Percentiles rank a stretch among this genome's conserved stretches.
Conservation (phyloP, 2,329 filamentous ascomycete genomes). For the Talaromyces funiculosus region DNA sequence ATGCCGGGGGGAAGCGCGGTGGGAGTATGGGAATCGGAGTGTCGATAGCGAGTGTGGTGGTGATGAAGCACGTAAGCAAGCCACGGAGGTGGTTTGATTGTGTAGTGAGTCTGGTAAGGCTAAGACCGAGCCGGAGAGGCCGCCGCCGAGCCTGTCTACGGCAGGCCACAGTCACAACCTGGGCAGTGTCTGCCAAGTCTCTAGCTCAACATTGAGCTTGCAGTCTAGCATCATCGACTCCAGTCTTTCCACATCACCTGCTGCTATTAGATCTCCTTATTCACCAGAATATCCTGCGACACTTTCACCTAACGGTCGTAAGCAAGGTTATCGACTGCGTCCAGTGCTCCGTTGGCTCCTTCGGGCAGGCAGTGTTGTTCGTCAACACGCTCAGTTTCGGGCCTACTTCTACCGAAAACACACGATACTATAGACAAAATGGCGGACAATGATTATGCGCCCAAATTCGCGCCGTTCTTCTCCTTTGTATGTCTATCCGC, state of each 20-base stretch:
- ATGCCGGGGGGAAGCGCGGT: constrained; percentile 3
- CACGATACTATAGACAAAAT: constrained; percentile 25
- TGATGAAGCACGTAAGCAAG: constrained; percentile 16
- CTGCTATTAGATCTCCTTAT: no score
- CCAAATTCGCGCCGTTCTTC: constrained; percentile 63
- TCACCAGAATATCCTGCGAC: no score
- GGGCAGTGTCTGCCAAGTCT: constrained; percentile 8
- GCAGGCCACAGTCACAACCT: constrained; percentile 18
- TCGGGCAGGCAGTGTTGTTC: background rate
- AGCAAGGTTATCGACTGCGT: background rate
- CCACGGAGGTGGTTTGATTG: constrained; percentile 16
- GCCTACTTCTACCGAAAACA: constrained; percentile 8
- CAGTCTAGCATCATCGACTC: background rate
- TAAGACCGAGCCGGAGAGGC: constrained; percentile 16
- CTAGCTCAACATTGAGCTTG: background rate
- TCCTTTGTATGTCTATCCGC: constrained; percentile 53
- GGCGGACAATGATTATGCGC: constrained; percentile 48
- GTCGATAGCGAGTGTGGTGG: constrained; percentile 2
- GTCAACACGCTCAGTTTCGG: background rate
- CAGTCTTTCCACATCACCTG: background rate
- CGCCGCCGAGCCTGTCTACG: constrained; percentile 3
- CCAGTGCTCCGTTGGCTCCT: background rate
- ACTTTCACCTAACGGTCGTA: background rate
- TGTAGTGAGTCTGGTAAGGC: constrained; percentile 21
- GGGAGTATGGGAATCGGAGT: background rate